Base-by-base conservation (phyloP, 2,329 filamentous ascomycete species). In the Fonsecaea pedrosoi region DNA sequence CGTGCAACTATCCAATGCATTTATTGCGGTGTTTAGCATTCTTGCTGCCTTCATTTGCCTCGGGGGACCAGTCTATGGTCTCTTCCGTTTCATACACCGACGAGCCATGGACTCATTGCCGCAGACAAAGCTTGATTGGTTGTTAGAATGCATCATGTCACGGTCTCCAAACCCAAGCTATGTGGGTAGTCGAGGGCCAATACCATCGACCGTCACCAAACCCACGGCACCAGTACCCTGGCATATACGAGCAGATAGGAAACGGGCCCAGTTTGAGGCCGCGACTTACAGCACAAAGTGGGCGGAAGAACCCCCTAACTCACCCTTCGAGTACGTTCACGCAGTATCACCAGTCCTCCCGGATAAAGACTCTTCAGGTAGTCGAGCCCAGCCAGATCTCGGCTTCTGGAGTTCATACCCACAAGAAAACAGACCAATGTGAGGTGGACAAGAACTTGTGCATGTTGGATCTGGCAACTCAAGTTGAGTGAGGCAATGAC, bases 71-170 rank as follows among this genome's bases (percentile, higher is more conserved):
- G 45, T 32, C 10, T 67, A 67, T 54, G 54, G 32, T 34, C 21
- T 65, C 34, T 54, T 53, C 13, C 45, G 62, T 32, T 54, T 66
- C 9, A n/a, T 32, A 8, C 13, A 70, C 48, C 55, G 38, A 32
- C 48, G 42, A 32, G 38, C 30, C 12, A 38, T 65, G 12, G 50
- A 54, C n/a, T 30, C 40, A 10, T 54, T 63, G 13, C 65, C 68
- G 12, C 68, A 68, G 55, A 63, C 62, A n/a, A 68, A 66, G 58
- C 54, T 68, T 8, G 66, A 66, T 45, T 69, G 64, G 66, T 58
- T 69, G 54, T 25, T 69, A 13, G 54, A 62, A 48, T 60, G 55
- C 13, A 54, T 60, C 56, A 53, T 21, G 10, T 60, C 57, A 21
- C 50, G 25, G 18, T 25, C 21, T 12, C 25, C 57, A 21, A 15